A percentile compares a stretch with the other conserved stretches of the same genome.
These are phyloP conservation scores for Penicillium cinerascens DNA, from an alignment of 495 filamentous ascomycete species.

Conservation along the genomic window DNA sequence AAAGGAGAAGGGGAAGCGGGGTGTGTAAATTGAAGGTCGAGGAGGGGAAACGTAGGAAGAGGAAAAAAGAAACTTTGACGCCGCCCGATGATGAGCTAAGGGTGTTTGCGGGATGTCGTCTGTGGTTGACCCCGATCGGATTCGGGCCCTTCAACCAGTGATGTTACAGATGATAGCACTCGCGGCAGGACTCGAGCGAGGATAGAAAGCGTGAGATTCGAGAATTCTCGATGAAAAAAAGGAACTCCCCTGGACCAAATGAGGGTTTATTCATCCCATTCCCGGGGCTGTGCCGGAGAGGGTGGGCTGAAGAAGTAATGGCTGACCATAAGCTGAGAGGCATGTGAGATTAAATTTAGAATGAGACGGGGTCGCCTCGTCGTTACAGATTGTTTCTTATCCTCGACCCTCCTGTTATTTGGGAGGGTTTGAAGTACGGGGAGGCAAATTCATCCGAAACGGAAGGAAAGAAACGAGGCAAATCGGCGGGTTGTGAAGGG, in stretches of 20 bases:
- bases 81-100: conserved; percentile 37
- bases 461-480: background rate
- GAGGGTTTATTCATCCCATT: background rate
- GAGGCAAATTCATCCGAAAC: background rate
- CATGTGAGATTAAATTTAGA: conserved; percentile 1
- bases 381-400: background rate
- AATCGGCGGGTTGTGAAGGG: background rate
- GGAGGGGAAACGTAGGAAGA: conserved; percentile 4
- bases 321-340: conserved; percentile 10
- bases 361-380: background rate
- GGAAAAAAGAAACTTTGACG: conserved; percentile 25
- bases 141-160: conserved; percentile 13
- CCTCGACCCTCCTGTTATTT: background rate
- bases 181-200: background rate
- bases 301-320: background rate
- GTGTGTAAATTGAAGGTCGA: conserved; percentile 3
- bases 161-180: background rate
- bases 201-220: background rate
- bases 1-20: conserved; percentile 6
- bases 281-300: background rate
- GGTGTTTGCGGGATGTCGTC: conserved; percentile 39
- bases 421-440: background rate
- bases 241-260: background rate
- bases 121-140: conserved; percentile 23
- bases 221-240: background rate